These are phyloP conservation scores for Begonia masoniana DNA, from an alignment of 306 rosid genomes.

Conservation along the genomic window DNA sequence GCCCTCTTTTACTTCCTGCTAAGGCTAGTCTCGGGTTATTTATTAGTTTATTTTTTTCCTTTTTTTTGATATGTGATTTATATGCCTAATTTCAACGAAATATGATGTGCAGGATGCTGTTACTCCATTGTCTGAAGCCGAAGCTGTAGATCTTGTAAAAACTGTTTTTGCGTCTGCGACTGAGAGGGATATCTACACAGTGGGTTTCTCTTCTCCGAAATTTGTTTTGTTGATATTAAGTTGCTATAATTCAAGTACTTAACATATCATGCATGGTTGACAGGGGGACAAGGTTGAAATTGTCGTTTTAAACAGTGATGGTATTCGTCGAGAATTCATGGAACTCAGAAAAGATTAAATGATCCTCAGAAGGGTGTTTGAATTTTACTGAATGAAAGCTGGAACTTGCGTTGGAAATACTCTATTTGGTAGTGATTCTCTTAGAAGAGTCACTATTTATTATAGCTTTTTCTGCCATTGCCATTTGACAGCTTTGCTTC, in stretches of 20 bases:
- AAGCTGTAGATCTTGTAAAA: slow-evolving; percentile 78
- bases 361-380: slow-evolving; percentile 10
- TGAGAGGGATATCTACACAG: slow-evolving; percentile 96
- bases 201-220: slow-evolving; percentile 21
- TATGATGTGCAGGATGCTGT: slow-evolving; percentile 60
- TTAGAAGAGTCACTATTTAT: too few species aligned
- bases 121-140: slow-evolving; percentile 79
- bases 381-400: slow-evolving; percentile 8
- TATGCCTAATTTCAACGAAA: not conserved
- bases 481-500: too few species aligned
- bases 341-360: slow-evolving; percentile 69
- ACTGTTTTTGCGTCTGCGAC: slow-evolving; percentile 89
- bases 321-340: slow-evolving; percentile 48
- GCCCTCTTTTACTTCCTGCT: slow-evolving; percentile 83
- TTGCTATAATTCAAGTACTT: not conserved
- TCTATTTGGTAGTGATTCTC: too few species aligned
- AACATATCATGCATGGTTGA: slow-evolving; percentile 10
- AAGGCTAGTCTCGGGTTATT: slow-evolving; percentile 24
- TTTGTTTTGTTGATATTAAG: not conserved
- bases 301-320: slow-evolving; percentile 49
- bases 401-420: slow-evolving; percentile 15
- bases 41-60: slow-evolving; percentile 7
- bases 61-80: slow-evolving; percentile 1
- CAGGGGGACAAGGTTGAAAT: slow-evolving; percentile 86
- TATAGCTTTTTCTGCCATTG: too few species aligned